phyloP scores from a whole-genome alignment of 768 basidiomycete species.

The Trametes cingulata region DNA sequence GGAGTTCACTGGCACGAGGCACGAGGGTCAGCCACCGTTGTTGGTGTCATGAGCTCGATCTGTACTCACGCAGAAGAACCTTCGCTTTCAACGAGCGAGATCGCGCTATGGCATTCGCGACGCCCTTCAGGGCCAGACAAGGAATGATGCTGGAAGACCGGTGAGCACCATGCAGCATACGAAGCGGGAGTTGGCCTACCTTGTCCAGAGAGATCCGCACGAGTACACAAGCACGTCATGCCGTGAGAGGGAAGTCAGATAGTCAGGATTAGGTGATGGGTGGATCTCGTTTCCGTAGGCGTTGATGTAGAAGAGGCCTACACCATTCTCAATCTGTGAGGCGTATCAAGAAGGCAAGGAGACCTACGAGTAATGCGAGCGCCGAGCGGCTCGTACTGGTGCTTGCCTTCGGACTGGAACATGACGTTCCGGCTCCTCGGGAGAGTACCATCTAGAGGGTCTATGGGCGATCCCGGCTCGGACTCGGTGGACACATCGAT shows the following conservation, averaged over 20 bases:
- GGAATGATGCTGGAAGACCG: slow-evolving; percentile 72
- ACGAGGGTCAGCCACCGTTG: background rate
- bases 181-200: slow-evolving; percentile 42
- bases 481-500: slow-evolving; percentile 35
- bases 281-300: slow-evolving; percentile 91
- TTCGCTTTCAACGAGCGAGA: slow-evolving; percentile 75
- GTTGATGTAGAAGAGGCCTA: slow-evolving; percentile 87
- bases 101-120: slow-evolving; percentile 74
- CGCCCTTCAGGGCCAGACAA: slow-evolving; percentile 81
- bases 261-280: slow-evolving; percentile 83
- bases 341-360: background rate
- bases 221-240: slow-evolving; percentile 83
- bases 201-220: slow-evolving; percentile 94
- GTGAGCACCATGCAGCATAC: background rate
- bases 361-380: slow-evolving; percentile 65
- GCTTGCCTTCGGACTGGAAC: slow-evolving; percentile 60
- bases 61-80: slow-evolving; percentile 72
- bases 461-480: slow-evolving; percentile 48
- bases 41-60: background rate
- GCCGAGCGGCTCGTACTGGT: slow-evolving; percentile 53
- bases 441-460: slow-evolving; percentile 53
- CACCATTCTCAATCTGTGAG: background rate
- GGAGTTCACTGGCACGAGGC: slow-evolving; percentile 64
- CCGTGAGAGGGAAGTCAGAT: slow-evolving; percentile 58
- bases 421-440: slow-evolving; percentile 59